Base-by-base conservation (phyloP, 331 rosid genomes). In the Quercus lobata region DNA sequence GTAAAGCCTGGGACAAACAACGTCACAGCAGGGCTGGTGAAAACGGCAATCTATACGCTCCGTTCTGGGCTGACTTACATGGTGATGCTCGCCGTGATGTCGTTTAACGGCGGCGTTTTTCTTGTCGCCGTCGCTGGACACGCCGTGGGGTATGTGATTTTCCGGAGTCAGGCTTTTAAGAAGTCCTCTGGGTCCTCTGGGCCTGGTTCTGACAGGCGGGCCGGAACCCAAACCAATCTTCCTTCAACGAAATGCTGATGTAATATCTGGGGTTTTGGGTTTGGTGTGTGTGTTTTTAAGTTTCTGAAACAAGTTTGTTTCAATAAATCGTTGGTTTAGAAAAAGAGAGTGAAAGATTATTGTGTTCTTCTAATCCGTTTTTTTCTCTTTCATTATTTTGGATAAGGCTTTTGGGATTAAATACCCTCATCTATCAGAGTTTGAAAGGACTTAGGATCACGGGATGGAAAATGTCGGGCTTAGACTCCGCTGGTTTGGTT, bases 51-150 rank as follows among this genome's bases (percentile, higher is more conserved):
- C 18, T 85, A 91, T 73, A 81, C 83, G 24, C 78, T 86, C 19
- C 91, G 92, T 77, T 62, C 86, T 0, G 93, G 78, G 15, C 62
- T 89, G 15, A 81, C 89, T 17, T 91, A 91, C 44, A 29, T 89
- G 86, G 88, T 84, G 11, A 89, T 86, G 89, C 83, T 89, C n/a
- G 81, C 91, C 4, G 88, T 89, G 11, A 86, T 91, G 92, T 91
- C 96, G 68, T 91, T 89, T 80, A 89, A 89, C 12, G 89, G 92
- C 1, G 96, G 93, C 1, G 83, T 91, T 44, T 91, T 91, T 61
- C 41, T 89, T 1, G 92, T 74, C 2, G 86, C 88, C 4, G 74
- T 89, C 24, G 81, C 74, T 0, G 90, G 92, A 9, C 93, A 86
- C 52, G 84, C 82, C 10, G 72, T 86, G 46, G 92, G 97, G 55